Evolutionary conservation across 1,284 basidiomycete genomes (phyloP), one percentile per base, ranked within the genome.

Genomic region (Peniophora sp.): DNA sequence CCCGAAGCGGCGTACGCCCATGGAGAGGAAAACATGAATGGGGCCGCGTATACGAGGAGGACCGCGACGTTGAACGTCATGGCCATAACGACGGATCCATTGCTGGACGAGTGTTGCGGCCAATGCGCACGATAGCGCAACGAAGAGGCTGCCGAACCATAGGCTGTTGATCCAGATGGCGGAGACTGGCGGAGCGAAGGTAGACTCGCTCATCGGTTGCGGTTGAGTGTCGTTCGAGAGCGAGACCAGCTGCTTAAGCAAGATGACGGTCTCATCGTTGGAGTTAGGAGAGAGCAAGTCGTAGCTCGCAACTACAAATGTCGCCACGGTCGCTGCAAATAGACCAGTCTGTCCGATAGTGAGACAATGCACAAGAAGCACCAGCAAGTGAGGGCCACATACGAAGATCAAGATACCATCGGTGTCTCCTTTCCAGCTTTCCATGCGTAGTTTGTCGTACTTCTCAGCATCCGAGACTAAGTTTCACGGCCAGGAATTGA

Each of bases 321-420:
- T 63, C 0, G 74, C 74, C 36, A 74, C 59, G 32, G 69, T 71
- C 1, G 69, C 71, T 35, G 74, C 75, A 55, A 75, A 75, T 2
- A 77, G 63, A 61, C 73, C 73, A 45, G 73, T 50, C 54, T 52
- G 49, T 14, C 27, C 6, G 44, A 22, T 43, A 50, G n/a, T 5
- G 35, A 43, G 27, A 5, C 5, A 32, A 12, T 45, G 44, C 23
- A 16, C 36, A 38, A 41, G 16, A 41, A n/a, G 34, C 34, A 41
- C 16, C 8, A 20, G 36, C 5, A 32, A 36, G 3, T 6, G 17
- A 23, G 27, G 20, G 20, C 2, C 16, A 19, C 39, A 8, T 24
- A 55, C 73, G 56, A 75, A 73, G 25, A 74, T 71, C 0, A 75
- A 60, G 38, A 74, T 67, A 2, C 67, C 65, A 50, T 73, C 69